Evolutionary conservation across 2,329 filamentous ascomycete species (phyloP).

Genomic region (Colletotrichum sp.): DNA sequence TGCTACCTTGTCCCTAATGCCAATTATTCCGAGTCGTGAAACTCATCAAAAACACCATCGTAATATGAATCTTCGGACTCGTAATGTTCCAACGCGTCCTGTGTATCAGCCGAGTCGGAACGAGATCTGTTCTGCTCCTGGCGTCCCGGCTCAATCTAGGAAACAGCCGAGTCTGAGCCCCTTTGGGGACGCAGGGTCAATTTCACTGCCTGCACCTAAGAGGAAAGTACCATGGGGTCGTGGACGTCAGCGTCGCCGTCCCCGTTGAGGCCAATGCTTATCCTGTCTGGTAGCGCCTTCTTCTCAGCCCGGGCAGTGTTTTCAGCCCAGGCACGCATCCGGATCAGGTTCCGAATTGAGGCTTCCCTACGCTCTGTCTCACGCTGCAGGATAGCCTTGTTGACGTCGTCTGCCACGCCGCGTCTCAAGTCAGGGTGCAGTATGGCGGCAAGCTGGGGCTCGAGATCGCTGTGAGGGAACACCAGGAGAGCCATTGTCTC

Average conservation of each 20-base stretch:
- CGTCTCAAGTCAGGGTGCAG: conserved; percentile 81
- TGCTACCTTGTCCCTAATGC: not conserved
- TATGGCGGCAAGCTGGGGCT: conserved; percentile 76
- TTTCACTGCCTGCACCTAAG: not conserved
- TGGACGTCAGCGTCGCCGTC: conserved; percentile 25
- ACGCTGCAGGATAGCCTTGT: conserved; percentile 81
- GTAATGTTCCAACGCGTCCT: not conserved
- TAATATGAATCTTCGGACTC: not conserved
- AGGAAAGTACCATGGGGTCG: conserved; percentile 21
- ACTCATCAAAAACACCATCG: not conserved
- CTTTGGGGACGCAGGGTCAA: not conserved
- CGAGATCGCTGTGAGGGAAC: conserved; percentile 81
- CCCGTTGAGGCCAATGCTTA: conserved; percentile 43
- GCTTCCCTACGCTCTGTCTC: conserved; percentile 79
- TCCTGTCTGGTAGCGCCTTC: conserved; percentile 42
- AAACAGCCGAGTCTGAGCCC: not conserved
- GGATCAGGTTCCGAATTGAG: conserved; percentile 80
- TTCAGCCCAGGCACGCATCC: conserved; percentile 87
- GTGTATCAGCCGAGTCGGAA: not conserved
- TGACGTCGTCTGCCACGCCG: conserved; percentile 86
- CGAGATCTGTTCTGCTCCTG: not conserved
- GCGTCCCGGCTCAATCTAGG: not conserved
- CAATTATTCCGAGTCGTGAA: not conserved
- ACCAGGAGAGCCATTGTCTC: conserved; percentile 92
- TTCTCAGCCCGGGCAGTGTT: conserved; percentile 55